Evolutionary conservation across 306 rosid genomes (phyloP).

Genomic region (Vicia faba): DNA sequence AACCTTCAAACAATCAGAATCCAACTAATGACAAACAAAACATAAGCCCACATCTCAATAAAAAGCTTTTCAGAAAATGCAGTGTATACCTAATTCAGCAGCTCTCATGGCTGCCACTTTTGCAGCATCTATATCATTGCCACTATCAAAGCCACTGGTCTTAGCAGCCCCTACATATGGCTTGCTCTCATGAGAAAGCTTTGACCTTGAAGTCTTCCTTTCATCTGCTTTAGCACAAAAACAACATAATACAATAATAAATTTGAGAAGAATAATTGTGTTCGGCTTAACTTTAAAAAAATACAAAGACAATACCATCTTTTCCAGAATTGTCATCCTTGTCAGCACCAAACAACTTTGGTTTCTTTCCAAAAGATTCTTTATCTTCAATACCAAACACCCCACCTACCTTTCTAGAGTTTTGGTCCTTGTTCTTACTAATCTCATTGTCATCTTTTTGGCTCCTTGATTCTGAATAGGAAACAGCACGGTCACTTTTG

Average conservation of each 20-base stretch:
- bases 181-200: constrained; percentile 55
- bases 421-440: constrained; percentile 57
- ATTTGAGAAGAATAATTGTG: background rate
- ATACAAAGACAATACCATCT: constrained; percentile 49
- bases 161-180: constrained; percentile 41
- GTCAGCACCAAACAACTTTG: constrained; percentile 53
- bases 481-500: constrained; percentile 50
- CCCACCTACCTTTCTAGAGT: constrained; percentile 50
- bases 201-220: constrained; percentile 46
- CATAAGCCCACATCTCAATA: constrained; percentile 17
- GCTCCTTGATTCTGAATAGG: constrained; percentile 57
- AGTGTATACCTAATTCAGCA: constrained; percentile 80
- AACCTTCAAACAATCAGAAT: constrained; percentile 26
- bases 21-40: constrained; percentile 21
- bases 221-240: constrained; percentile 42
- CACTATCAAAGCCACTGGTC: constrained; percentile 51
- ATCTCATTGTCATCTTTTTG: constrained; percentile 48
- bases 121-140: constrained; percentile 70
- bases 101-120: constrained; percentile 96
- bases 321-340: constrained; percentile 50
- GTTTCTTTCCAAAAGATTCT: constrained; percentile 60
- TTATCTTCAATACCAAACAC: constrained; percentile 48
- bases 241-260: constrained; percentile 5
- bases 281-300: constrained; percentile 4
- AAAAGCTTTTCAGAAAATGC: constrained; percentile 14